A percentile compares a stretch with the other conserved stretches of the same genome.
phyloP scores from a whole-genome alignment of 2,329 filamentous ascomycete species.

The Torrubiellomyces zombiae region DNA sequence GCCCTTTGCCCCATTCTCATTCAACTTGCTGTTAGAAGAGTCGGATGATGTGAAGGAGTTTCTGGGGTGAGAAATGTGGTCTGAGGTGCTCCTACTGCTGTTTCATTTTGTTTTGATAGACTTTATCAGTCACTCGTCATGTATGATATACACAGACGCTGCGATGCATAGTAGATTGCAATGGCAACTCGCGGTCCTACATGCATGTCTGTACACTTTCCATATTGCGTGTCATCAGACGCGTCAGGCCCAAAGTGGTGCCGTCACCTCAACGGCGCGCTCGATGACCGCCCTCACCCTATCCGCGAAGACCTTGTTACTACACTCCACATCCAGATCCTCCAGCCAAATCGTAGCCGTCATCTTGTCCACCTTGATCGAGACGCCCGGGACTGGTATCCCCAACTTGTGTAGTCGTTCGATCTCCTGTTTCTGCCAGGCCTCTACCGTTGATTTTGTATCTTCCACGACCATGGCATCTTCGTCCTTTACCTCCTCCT shows the following conservation, averaged over 20 bases:
- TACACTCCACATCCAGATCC: conserved; percentile 76
- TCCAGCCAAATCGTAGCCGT: conserved; percentile 84
- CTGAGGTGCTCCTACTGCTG: conserved; percentile 2
- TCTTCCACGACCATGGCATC: conserved; percentile 13
- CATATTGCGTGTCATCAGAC: neutral
- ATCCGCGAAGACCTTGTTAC: conserved; percentile 61
- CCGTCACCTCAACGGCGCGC: conserved; percentile 72
- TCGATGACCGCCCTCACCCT: conserved; percentile 81
- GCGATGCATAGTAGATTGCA: conserved; percentile 6
- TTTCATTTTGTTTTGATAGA: conserved; percentile 7
- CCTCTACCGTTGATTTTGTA: conserved; percentile 28
- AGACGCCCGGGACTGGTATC: conserved; percentile 78
- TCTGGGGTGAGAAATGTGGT: conserved; percentile 21
- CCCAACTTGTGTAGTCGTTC: conserved; percentile 66
- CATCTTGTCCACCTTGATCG: conserved; percentile 77
- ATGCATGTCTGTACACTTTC: neutral
- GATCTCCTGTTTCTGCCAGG: conserved; percentile 52
- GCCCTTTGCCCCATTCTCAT: conserved; percentile 79
- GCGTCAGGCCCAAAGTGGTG: conserved; percentile 47
- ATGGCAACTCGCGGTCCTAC: neutral
- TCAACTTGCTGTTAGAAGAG: conserved; percentile 70
- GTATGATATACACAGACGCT: conserved; percentile 14
- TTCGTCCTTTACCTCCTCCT: neutral
- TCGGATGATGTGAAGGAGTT: conserved; percentile 47
- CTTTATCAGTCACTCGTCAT: conserved; percentile 15